Percentiles rank a stretch among this genome's conserved stretches.
phyloP scores from a whole-genome alignment of 768 basidiomycete species.

The Arthromyces matolae region DNA sequence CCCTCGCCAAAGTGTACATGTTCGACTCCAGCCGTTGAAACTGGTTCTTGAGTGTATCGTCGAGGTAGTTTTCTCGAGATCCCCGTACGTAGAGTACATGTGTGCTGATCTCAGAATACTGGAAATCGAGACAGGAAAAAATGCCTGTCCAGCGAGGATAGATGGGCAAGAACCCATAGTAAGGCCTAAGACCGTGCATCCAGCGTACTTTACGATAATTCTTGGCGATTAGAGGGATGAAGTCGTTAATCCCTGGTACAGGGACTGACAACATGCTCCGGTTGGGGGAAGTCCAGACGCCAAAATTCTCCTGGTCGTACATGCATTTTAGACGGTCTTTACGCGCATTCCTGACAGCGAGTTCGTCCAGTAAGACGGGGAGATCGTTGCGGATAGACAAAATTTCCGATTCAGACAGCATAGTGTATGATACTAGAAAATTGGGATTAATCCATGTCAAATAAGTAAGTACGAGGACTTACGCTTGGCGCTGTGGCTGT shows the following conservation, averaged over 20 bases:
- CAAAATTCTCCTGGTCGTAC: neutral
- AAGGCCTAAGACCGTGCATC: neutral
- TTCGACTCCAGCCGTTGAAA: neutral
- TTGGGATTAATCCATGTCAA: too few species aligned
- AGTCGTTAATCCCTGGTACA: neutral
- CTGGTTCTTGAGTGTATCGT: too few species aligned
- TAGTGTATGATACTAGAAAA: too few species aligned
- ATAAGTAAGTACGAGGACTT: too few species aligned
- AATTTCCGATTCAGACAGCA: too few species aligned
- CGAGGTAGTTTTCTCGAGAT: too few species aligned
- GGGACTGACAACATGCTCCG: neutral
- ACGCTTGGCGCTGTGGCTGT: too few species aligned
- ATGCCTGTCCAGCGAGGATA: neutral
- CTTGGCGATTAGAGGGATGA: neutral
- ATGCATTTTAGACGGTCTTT: neutral
- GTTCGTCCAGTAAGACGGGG: neutral
- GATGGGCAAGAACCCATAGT: conserved; percentile 5
- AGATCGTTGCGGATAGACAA: too few species aligned
- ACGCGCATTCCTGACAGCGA: neutral
- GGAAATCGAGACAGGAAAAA: neutral
- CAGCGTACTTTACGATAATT: neutral
- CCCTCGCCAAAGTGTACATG: neutral
- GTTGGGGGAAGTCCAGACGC: conserved; percentile 6
- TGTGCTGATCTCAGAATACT: too few species aligned
- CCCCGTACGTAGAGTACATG: neutral